phyloP scores from a whole-genome alignment of 192 early-diverging fungal genomes.

The Kickxella alabastrina region DNA sequence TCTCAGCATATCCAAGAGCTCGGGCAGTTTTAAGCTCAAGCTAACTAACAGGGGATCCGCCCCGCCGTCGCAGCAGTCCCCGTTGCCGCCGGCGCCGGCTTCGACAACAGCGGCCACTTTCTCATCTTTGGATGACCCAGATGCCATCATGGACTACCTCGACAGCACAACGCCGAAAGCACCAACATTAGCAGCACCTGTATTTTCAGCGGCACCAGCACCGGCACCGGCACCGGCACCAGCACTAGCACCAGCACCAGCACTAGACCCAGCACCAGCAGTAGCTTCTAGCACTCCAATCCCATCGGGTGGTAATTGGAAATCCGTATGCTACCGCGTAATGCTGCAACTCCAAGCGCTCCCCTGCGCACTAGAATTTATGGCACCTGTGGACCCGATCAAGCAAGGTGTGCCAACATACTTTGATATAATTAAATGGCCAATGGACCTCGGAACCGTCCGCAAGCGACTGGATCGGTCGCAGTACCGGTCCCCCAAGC shows the following conservation, averaged over 20 bases:
- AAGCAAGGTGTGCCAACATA: constrained; percentile 61
- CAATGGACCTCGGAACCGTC: constrained; percentile 74
- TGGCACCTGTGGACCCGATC: constrained; percentile 66
- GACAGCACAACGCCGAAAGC: neutral
- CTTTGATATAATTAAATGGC: constrained; percentile 58
- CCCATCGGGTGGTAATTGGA: constrained; percentile 24
- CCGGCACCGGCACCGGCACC: neutral
- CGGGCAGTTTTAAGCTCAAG: constrained; percentile 1
- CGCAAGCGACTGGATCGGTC: constrained; percentile 55
- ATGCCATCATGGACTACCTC: neutral
- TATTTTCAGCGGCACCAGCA: neutral
- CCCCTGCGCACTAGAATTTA: constrained; percentile 58
- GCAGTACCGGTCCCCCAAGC: constrained; percentile 48
- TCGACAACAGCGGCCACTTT: too few species aligned
- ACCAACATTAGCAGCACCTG: neutral
- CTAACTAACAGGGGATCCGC: constrained; percentile 4
- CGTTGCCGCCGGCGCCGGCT: too few species aligned
- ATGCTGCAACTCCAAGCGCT: constrained; percentile 52
- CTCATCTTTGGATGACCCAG: constrained; percentile 2
- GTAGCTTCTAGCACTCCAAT: constrained; percentile 1
- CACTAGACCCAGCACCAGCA: neutral
- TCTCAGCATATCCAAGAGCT: too few species aligned
- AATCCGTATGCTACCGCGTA: constrained; percentile 13
- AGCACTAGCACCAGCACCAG: neutral
- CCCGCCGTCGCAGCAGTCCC: too few species aligned